Conservation (phyloP, 768 basidiomycete species). For the Rhodosporidiobolus odoratus region DNA sequence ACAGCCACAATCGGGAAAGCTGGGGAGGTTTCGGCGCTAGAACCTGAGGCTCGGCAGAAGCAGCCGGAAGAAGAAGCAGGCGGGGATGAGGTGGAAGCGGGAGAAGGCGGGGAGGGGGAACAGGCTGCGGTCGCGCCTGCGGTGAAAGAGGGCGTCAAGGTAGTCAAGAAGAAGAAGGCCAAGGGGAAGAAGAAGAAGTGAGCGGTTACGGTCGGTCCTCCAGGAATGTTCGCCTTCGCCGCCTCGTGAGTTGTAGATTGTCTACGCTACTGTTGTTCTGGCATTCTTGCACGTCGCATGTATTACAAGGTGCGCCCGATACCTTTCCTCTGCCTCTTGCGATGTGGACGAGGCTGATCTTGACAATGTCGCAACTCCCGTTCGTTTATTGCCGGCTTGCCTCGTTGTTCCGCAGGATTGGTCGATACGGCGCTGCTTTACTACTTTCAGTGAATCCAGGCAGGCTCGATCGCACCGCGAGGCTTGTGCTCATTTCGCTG, state of each 20-base stretch:
- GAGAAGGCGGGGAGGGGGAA: background rate
- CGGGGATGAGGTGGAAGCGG: background rate
- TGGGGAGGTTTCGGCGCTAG: background rate
- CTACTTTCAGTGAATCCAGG: background rate
- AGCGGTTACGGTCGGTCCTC: background rate
- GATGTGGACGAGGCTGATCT: background rate
- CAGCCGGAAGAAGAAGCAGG: background rate
- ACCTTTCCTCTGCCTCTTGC: background rate
- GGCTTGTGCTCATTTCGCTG: background rate
- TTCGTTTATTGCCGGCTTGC: background rate
- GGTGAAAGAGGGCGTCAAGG: constrained; percentile 21
- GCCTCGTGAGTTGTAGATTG: too few species aligned
- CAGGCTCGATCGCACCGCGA: background rate
- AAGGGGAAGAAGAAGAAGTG: constrained; percentile 26
- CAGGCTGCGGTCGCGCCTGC: background rate
- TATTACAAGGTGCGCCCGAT: background rate
- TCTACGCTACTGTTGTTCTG: too few species aligned
- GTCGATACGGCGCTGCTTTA: background rate
- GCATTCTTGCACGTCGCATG: too few species aligned
- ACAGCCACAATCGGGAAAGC: background rate
- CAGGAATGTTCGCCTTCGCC: too few species aligned
- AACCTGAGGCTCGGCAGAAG: too few species aligned
- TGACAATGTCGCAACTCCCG: too few species aligned
- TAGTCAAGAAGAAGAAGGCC: constrained; percentile 32
- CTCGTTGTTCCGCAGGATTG: background rate